phyloP scores from a whole-genome alignment of 2,329 filamentous ascomycete species.

The Scedosporium boydii region DNA sequence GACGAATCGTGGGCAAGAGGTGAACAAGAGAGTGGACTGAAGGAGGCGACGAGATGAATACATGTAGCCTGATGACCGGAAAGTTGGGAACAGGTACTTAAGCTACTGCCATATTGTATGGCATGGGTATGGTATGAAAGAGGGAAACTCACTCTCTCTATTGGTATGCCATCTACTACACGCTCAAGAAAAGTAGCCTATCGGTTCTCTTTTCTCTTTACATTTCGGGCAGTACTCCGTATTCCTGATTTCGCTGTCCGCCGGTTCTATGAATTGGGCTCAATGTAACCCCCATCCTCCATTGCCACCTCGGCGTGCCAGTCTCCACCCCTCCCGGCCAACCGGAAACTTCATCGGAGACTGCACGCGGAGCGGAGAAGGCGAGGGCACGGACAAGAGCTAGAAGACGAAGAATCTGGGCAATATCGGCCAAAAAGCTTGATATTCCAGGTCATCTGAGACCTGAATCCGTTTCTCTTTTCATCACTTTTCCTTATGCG shows the following conservation, averaged over 20 bases:
- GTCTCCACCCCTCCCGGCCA: background rate
- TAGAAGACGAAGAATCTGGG: background rate
- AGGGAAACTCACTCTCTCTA: no score
- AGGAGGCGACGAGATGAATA: background rate
- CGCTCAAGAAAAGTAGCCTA: no score
- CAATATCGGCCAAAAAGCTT: background rate
- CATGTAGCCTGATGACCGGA: background rate
- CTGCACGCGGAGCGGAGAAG: background rate
- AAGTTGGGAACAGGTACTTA: background rate
- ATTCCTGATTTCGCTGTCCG: no score
- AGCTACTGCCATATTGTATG: background rate
- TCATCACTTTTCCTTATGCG: no score
- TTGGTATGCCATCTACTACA: no score
- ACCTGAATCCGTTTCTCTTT: background rate
- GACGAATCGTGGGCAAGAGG: background rate
- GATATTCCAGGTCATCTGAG: constrained; percentile 1
- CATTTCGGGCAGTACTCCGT: no score
- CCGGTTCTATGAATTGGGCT: no score
- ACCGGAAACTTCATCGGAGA: background rate
- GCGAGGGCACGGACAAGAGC: background rate
- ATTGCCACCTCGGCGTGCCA: background rate
- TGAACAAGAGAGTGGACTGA: background rate
- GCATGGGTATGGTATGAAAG: no score
- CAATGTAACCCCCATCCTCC: no score
- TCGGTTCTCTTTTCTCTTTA: no score